Percentiles rank a stretch among this genome's conserved stretches.
These are phyloP conservation scores for Moricandia moricandioides DNA, from an alignment of 345 rosid genomes.

Conservation along the genomic window DNA sequence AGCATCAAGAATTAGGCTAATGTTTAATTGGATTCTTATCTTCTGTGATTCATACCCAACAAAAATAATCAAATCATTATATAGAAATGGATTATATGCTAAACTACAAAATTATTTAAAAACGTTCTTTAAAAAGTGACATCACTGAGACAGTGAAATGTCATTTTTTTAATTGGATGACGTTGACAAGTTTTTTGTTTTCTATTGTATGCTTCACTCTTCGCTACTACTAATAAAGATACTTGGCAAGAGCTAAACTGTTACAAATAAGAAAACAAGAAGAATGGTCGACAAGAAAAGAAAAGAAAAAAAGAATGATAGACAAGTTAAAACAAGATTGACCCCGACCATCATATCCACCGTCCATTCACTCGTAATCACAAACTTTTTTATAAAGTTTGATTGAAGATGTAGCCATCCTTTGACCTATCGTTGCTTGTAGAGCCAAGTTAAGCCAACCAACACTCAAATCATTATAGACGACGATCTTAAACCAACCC, in stretches of 20 bases:
- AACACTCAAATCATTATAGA: constrained; percentile 30
- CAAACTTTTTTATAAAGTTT: not conserved
- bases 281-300: not conserved
- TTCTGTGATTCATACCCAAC: not conserved
- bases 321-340: constrained; percentile 1
- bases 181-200: not conserved
- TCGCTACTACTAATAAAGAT: not conserved
- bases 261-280: not conserved
- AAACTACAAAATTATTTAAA: not conserved
- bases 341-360: constrained; percentile 28
- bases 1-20: not conserved
- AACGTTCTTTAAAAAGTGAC: not conserved
- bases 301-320: not conserved
- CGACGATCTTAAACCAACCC: constrained; percentile 22
- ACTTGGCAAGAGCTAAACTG: not conserved
- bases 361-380: constrained; percentile 32
- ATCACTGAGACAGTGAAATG: not conserved
- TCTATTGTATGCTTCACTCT: not conserved
- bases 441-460: constrained; percentile 31
- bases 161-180: not conserved
- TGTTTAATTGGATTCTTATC: not conserved
- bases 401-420: constrained; percentile 27
- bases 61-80: not conserved
- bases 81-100: not conserved
- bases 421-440: constrained; percentile 39